phyloP scores from a whole-genome alignment of 148 eudicot genomes.

The Nepenthes gracilis region DNA sequence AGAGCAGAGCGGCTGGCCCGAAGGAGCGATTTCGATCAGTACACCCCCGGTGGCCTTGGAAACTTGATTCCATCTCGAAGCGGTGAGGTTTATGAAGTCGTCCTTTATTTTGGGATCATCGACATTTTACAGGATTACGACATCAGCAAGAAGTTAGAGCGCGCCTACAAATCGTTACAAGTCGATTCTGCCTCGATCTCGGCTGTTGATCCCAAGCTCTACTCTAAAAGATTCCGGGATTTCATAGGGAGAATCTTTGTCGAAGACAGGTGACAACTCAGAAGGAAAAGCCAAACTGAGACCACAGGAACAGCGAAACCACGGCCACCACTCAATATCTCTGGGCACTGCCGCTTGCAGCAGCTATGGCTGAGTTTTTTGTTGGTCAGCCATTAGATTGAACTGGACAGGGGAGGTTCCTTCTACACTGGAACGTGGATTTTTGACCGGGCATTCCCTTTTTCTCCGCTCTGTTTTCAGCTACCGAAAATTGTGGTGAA shows the following conservation, averaged over 20 bases:
- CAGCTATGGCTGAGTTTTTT: no score
- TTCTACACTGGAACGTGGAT: no score
- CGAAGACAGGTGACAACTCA: constrained; percentile 18
- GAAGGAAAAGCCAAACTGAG: no score
- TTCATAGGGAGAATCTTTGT: constrained; percentile 36
- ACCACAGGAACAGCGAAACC: no score
- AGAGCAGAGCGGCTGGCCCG: constrained; percentile 29
- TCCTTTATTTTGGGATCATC: constrained; percentile 38
- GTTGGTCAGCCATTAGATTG: no score
- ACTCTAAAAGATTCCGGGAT: constrained; percentile 42
- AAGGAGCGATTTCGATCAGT: constrained; percentile 14
- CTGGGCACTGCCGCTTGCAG: no score
- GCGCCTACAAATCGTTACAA: constrained; percentile 43
- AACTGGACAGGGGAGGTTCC: no score
- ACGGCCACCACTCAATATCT: no score
- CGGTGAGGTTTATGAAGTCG: constrained; percentile 21
- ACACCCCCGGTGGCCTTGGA: not conserved
- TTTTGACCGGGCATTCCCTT: no score
- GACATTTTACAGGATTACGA: constrained; percentile 45
- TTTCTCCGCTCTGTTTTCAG: no score
- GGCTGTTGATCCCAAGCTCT: constrained; percentile 43
- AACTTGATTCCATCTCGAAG: not conserved
- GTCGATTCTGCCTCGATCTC: constrained; percentile 32
- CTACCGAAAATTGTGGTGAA: no score
- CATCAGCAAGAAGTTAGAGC: constrained; percentile 35